Evolutionary conservation across 2,329 filamentous ascomycete species (phyloP).

Genomic region (Whalleya microplaca): DNA sequence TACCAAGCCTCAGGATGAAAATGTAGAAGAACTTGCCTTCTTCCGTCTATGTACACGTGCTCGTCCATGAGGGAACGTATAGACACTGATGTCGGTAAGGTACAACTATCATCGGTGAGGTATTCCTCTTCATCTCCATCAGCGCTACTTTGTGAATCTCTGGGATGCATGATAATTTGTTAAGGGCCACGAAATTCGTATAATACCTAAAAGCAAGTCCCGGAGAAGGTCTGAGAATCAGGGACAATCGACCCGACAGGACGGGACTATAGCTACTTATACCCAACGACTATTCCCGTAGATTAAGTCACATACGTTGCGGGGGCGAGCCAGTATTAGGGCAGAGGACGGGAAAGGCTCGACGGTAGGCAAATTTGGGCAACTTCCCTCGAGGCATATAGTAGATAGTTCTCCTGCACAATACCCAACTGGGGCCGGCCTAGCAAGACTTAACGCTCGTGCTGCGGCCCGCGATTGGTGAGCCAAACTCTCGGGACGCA

Average conservation of each 20-base stretch:
- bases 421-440: not conserved
- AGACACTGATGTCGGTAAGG: conserved; percentile 18
- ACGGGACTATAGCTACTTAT: not conserved
- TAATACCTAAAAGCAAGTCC: not conserved
- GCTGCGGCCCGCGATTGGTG: conserved; percentile 21
- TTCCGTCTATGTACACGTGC: conserved; percentile 23
- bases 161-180: not conserved
- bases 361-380: not conserved
- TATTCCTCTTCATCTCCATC: not conserved
- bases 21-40: conserved; percentile 18
- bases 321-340: not conserved
- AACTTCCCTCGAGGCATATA: not conserved
- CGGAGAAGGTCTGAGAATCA: not conserved
- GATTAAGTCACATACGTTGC: not conserved
- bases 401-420: not conserved
- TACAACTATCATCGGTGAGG: conserved; percentile 11
- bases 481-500: conserved; percentile 22
- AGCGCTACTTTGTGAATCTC: not conserved
- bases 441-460: not conserved
- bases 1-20: not conserved
- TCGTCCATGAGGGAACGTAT: conserved; percentile 11
- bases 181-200: not conserved
- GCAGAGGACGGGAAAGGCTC: not conserved
- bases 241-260: not conserved
- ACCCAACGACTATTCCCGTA: not conserved